These are phyloP conservation scores for Agaricus sinodeliciosus DNA, from an alignment of 768 basidiomycete species.

Conservation along the genomic window DNA sequence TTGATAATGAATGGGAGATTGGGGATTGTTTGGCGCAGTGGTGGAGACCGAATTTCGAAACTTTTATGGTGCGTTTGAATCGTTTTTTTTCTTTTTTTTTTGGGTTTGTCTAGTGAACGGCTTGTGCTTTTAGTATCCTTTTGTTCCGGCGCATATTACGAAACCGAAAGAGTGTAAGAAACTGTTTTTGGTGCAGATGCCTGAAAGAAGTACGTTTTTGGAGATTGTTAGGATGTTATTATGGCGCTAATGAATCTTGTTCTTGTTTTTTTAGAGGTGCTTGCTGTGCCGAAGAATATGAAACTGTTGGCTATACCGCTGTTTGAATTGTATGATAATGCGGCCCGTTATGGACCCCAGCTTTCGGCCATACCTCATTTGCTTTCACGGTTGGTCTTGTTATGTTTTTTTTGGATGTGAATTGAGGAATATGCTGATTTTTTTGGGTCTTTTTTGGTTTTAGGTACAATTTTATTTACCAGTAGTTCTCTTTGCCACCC, in stretches of 20 bases:
- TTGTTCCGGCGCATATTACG: slow-evolving; percentile 91
- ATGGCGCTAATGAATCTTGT: neutral
- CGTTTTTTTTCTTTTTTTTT: neutral
- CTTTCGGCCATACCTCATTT: slow-evolving; percentile 91
- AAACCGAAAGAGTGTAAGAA: slow-evolving; percentile 99
- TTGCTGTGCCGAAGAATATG: slow-evolving; percentile 98
- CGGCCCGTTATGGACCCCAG: slow-evolving; percentile 91
- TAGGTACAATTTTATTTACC: slow-evolving; percentile 80
- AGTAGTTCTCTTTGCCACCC: slow-evolving; percentile 25
- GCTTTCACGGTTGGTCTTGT: slow-evolving; percentile 59
- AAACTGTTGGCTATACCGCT: slow-evolving; percentile 94
- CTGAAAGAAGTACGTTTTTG: slow-evolving; percentile 71
- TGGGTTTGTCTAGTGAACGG: neutral
- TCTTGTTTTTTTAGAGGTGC: slow-evolving; percentile 56
- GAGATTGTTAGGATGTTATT: neutral
- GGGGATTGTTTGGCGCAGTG: slow-evolving; percentile 96
- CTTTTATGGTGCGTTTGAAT: slow-evolving; percentile 89
- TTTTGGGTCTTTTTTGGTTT: slow-evolving; percentile 68
- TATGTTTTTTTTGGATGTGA: neutral
- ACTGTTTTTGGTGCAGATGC: slow-evolving; percentile 92
- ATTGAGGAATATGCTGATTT: slow-evolving; percentile 50
- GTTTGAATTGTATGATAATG: slow-evolving; percentile 97
- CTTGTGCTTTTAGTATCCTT: slow-evolving; percentile 63
- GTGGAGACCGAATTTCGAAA: slow-evolving; percentile 99
- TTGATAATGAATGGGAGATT: slow-evolving; percentile 92